Base-by-base conservation (phyloP, 2,329 filamentous ascomycete genomes). In the Teratosphaeria nubilosa region DNA sequence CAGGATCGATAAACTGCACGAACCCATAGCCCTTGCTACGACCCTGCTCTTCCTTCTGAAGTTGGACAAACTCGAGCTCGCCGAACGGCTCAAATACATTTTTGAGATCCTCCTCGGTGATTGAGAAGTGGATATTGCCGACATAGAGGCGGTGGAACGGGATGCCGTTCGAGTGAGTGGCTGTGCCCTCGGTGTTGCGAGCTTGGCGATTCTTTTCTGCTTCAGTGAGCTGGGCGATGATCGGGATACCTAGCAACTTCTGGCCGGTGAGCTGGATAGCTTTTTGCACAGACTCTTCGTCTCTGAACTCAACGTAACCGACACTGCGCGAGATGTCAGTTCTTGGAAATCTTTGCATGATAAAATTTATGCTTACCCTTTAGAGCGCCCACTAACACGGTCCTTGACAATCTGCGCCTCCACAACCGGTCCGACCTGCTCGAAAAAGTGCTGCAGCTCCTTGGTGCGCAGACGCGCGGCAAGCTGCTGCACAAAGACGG, bases 341-440 rank as follows among this genome's bases (percentile, higher is more conserved):
- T 53, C 53, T 24, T 7, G 48, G 3, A 30, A 30, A 30, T 30
- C 27, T 4, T 30, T 30, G 5, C 5, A 30, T 7, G 27, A 30
- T 30, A 30, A 30, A 30, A 30, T 3, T 4, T 52, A 41, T 11
- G 73, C 87, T 71, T 80, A 96, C 92, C 94, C 94, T 81, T 99
- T 99, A 62, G 91, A 96, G 76, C 94, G 89, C 68, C 91, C 90
- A 76, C 91, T 96, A 63, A 99, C 91, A 62, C 94, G 85, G 69
- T 99, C 94, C 76, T 97, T 97, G 56, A 99, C 94, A 69, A 99
- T 99, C 78, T 97, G 94, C 55, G 94, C 94, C 74, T 97, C 94
- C 68, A 94, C 95, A 57, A 99, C 94, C 45, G 89, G 86, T 63
- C 94, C 94, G 68, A 94, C 88, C 75, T 92, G 91, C 73, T 96